Evolutionary conservation across 768 basidiomycete species (phyloP).

Genomic region (Kwoniella sp.): DNA sequence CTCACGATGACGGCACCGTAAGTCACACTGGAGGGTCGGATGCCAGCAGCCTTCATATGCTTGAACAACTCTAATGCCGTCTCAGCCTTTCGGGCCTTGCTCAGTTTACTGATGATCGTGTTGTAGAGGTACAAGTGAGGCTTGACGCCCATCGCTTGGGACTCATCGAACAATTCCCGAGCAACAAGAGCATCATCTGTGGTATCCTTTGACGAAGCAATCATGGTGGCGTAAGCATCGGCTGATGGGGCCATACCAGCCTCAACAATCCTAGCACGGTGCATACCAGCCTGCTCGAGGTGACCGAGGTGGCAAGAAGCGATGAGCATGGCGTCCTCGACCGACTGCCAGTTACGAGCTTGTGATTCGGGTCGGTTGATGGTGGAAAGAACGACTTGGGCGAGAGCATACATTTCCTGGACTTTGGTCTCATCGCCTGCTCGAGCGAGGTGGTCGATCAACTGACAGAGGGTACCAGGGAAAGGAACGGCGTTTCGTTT

Average conservation of each 20-base stretch:
- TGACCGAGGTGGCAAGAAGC: constrained; percentile 80
- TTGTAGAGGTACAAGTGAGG: constrained; percentile 92
- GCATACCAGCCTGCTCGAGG: constrained; percentile 74
- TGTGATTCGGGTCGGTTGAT: constrained; percentile 61
- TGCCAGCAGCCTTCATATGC: constrained; percentile 70
- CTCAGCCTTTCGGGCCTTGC: constrained; percentile 91
- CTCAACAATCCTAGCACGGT: constrained; percentile 74
- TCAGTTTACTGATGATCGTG: constrained; percentile 93
- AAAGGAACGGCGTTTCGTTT: constrained; percentile 27
- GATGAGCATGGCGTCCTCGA: constrained; percentile 89
- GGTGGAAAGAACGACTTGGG: constrained; percentile 64
- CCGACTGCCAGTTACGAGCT: constrained; percentile 66
- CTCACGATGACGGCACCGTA: constrained; percentile 83
- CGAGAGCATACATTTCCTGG: constrained; percentile 66
- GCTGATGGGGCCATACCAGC: constrained; percentile 77
- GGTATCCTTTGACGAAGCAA: constrained; percentile 83
- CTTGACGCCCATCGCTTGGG: constrained; percentile 66
- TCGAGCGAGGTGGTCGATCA: constrained; percentile 74
- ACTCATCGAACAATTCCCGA: constrained; percentile 78
- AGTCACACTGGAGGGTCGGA: constrained; percentile 79
- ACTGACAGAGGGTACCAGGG: constrained; percentile 62
- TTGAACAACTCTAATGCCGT: constrained; percentile 83
- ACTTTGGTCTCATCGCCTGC: constrained; percentile 65
- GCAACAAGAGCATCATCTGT: constrained; percentile 93
- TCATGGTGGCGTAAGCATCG: constrained; percentile 89